Evolutionary conservation across 345 rosid species (phyloP).

Genomic region (Euphorbia pulcherrima): DNA sequence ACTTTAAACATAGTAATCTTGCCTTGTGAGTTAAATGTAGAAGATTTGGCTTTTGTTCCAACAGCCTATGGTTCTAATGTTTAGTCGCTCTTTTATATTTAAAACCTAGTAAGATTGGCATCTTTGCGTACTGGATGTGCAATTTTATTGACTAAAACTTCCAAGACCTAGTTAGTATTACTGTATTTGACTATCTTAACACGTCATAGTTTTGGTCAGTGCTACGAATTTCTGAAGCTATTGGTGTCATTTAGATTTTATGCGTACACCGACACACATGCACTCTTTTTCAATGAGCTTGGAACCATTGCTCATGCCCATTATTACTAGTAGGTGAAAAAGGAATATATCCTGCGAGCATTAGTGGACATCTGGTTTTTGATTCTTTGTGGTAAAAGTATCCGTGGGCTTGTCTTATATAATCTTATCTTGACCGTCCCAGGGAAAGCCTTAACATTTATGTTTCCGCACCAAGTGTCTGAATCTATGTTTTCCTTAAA

Average conservation of each 20-base stretch:
- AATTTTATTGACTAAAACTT: background rate
- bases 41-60: background rate
- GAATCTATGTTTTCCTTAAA: background rate
- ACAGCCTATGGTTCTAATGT: background rate
- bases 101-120: background rate
- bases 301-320: background rate
- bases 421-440: background rate
- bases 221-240: background rate
- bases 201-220: background rate
- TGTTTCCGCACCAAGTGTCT: background rate
- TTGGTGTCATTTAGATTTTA: constrained; percentile 1
- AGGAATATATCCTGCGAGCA: background rate
- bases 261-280: too few relatives aligned
- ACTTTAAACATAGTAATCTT: background rate
- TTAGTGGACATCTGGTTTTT: background rate
- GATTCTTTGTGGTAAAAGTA: background rate
- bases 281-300: too few relatives aligned
- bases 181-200: background rate
- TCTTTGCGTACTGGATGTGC: background rate
- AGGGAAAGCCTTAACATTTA: background rate
- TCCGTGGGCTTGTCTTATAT: background rate
- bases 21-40: background rate
- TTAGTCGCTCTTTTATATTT: background rate
- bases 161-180: background rate
- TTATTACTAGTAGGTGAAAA: background rate